phyloP scores from a whole-genome alignment of 2,329 filamentous ascomycete species.

The Diaporthe batatas region DNA sequence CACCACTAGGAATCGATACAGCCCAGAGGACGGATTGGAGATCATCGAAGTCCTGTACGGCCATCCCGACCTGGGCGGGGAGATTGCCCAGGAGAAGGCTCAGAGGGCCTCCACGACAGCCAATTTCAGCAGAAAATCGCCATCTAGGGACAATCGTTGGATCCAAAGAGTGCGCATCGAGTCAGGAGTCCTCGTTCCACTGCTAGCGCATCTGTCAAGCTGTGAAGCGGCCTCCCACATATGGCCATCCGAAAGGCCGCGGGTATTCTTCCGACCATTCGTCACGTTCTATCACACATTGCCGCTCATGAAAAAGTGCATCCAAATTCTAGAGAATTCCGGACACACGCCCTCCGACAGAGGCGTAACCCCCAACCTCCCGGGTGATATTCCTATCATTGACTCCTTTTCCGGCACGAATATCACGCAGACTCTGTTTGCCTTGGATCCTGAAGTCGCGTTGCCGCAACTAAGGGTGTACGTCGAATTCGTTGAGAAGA shows the following conservation, averaged over 20 bases:
- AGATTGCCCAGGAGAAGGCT: constrained; percentile 29
- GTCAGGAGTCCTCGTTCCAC: constrained; percentile 40
- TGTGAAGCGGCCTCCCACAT: not conserved
- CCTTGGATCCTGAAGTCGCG: not conserved
- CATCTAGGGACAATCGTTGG: constrained; percentile 29
- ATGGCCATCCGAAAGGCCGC: constrained; percentile 38
- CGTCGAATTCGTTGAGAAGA: constrained; percentile 25
- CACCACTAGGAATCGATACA: constrained; percentile 43
- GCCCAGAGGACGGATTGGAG: constrained; percentile 40
- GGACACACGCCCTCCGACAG: not conserved
- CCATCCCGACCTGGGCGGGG: constrained; percentile 21
- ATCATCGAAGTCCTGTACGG: constrained; percentile 45
- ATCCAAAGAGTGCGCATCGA: constrained; percentile 45
- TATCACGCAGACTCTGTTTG: not conserved
- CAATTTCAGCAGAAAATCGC: not conserved
- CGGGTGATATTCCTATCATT: not conserved
- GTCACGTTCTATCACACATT: constrained; percentile 41
- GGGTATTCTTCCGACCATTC: constrained; percentile 44
- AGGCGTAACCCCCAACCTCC: not conserved
- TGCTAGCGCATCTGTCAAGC: constrained; percentile 38
- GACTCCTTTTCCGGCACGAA: not conserved
- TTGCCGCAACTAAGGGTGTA: constrained; percentile 22
- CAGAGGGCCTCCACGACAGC: not conserved
- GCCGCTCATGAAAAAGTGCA: constrained; percentile 35
- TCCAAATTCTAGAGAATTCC: constrained; percentile 22